These are phyloP conservation scores for Corynespora cassiicola DNA, from an alignment of 2,329 filamentous ascomycete genomes.

Conservation along the genomic window DNA sequence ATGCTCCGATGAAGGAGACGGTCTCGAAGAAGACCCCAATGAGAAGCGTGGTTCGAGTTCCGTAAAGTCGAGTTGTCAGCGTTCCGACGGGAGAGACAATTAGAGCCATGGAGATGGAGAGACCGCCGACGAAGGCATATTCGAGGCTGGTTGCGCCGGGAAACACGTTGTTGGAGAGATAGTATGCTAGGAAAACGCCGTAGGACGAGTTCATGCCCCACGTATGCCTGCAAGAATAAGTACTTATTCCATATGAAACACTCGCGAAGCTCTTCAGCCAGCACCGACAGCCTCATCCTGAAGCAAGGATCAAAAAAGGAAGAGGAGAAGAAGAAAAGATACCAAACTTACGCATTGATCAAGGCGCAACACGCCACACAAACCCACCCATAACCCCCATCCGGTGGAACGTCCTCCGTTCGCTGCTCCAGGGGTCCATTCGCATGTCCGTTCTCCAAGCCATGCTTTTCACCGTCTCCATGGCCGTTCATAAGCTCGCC, in stretches of 20 bases:
- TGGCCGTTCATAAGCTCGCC: too few species aligned
- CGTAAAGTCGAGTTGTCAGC: slow-evolving; percentile 63
- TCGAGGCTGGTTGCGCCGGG: slow-evolving; percentile 68
- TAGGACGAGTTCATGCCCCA: slow-evolving; percentile 77
- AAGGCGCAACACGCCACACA: slow-evolving; percentile 50
- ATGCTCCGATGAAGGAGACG: slow-evolving; percentile 71
- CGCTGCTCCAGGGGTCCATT: slow-evolving; percentile 10
- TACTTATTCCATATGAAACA: too few species aligned
- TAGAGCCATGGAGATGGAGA: slow-evolving; percentile 71
- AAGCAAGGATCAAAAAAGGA: background rate
- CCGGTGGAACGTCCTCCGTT: slow-evolving; percentile 54
- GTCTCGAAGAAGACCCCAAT: slow-evolving; percentile 70
- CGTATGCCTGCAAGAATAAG: slow-evolving; percentile 67
- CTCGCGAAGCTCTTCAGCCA: too few species aligned
- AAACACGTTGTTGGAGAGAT: slow-evolving; percentile 70
- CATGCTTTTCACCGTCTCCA: slow-evolving; percentile 7
- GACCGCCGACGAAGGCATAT: slow-evolving; percentile 79
- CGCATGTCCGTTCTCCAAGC: slow-evolving; percentile 3
- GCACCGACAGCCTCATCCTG: too few species aligned
- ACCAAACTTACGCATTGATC: slow-evolving; percentile 42
- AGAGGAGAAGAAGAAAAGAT: background rate
- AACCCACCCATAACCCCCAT: slow-evolving; percentile 69
- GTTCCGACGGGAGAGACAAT: slow-evolving; percentile 74
- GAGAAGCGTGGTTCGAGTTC: slow-evolving; percentile 69
- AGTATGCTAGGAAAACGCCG: slow-evolving; percentile 76